A percentile compares a stretch with the other conserved stretches of the same genome.
Conservation (phyloP, 805 yeast species). For the Metschnikowia aberdeeniae region DNA sequence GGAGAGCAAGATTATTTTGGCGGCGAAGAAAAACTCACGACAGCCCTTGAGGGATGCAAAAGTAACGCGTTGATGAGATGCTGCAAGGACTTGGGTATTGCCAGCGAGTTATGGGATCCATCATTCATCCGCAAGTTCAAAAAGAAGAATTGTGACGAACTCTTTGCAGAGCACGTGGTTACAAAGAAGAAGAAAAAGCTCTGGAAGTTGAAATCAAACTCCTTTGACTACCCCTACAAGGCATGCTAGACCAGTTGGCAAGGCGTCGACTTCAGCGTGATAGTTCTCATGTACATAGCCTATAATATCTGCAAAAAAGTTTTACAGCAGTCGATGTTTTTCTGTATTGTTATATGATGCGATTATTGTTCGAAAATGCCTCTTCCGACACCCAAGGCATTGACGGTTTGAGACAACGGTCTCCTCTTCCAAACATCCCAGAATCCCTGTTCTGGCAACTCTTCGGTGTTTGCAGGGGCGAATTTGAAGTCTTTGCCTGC, state of each 20-base stretch:
- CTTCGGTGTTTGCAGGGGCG: slow-evolving; percentile 36
- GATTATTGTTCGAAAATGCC: slow-evolving; percentile 45
- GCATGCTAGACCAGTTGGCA: slow-evolving; percentile 6
- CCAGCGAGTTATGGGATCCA: slow-evolving; percentile 98
- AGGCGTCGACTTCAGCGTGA: too few relatives aligned
- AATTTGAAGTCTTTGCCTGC: slow-evolving; percentile 37
- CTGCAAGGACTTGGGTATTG: slow-evolving; percentile 95
- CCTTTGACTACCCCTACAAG: slow-evolving; percentile 83
- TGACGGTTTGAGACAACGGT: slow-evolving; percentile 76
- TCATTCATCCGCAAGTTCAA: slow-evolving; percentile 57
- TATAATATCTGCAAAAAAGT: not conserved
- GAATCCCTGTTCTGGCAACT: slow-evolving; percentile 43
- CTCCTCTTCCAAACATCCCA: slow-evolving; percentile 81
- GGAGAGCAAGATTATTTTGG: slow-evolving; percentile 93
- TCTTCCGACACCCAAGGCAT: slow-evolving; percentile 67
- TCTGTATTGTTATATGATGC: slow-evolving; percentile 3
- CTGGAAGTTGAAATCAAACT: slow-evolving; percentile 79
- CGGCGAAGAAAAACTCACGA: slow-evolving; percentile 78
- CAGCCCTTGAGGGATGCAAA: slow-evolving; percentile 96
- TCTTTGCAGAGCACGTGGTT: slow-evolving; percentile 77
- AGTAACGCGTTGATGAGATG: slow-evolving; percentile 97
- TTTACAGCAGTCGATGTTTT: not conserved
- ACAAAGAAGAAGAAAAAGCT: slow-evolving; percentile 84
- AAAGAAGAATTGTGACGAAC: slow-evolving; percentile 60
- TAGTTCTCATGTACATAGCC: not conserved